These are phyloP conservation scores for Staphylotrichum tortipilum DNA, from an alignment of 495 filamentous ascomycete species.

Conservation along the genomic window DNA sequence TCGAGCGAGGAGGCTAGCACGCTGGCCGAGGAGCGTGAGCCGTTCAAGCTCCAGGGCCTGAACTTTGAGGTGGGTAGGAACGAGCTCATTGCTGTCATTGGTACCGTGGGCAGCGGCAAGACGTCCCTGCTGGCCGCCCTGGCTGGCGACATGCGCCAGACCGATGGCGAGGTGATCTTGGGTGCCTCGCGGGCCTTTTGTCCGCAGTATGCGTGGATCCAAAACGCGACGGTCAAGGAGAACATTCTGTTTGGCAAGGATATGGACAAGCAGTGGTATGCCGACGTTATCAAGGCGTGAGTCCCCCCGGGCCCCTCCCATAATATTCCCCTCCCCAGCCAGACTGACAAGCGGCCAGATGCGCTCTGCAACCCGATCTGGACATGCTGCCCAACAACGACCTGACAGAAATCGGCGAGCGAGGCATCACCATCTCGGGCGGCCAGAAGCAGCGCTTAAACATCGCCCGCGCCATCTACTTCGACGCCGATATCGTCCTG, in stretches of 20 bases:
- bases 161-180: constrained; percentile 59
- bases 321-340: neutral
- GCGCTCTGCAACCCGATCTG: constrained; percentile 62
- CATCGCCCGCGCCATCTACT: constrained; percentile 79
- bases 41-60: constrained; percentile 73
- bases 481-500: constrained; percentile 70
- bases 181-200: constrained; percentile 80
- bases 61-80: constrained; percentile 66
- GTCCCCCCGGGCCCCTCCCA: constrained; percentile 7
- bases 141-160: constrained; percentile 89
- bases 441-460: constrained; percentile 80
- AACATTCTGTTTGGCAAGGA: constrained; percentile 90
- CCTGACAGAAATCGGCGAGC: constrained; percentile 66
- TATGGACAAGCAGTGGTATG: constrained; percentile 56
- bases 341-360: constrained; percentile 40
- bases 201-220: constrained; percentile 96
- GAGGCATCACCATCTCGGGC: constrained; percentile 73
- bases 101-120: constrained; percentile 85
- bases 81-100: constrained; percentile 86
- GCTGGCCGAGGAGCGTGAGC: constrained; percentile 50
- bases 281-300: constrained; percentile 45
- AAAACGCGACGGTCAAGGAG: constrained; percentile 75
- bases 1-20: constrained; percentile 45
- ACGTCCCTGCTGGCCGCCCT: constrained; percentile 82
- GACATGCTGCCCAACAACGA: constrained; percentile 71